These are phyloP conservation scores for Puccinia coronata DNA, from an alignment of 1,284 basidiomycete genomes.

Conservation along the genomic window DNA sequence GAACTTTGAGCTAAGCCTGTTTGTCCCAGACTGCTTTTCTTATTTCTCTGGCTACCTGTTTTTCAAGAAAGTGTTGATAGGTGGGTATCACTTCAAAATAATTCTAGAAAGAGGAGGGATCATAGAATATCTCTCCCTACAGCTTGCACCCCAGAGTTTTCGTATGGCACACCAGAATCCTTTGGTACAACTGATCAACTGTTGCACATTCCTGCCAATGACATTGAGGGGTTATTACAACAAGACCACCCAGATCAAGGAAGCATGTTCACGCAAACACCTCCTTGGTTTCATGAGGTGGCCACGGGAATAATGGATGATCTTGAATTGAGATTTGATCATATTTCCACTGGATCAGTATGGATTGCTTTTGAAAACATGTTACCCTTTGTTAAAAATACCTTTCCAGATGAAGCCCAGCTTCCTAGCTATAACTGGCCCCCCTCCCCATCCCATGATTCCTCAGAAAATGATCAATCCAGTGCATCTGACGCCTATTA, in stretches of 20 bases:
- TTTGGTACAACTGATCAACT: slow-evolving; percentile 9
- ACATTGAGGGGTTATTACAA: background rate
- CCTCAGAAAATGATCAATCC: background rate
- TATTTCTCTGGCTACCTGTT: background rate
- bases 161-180: background rate
- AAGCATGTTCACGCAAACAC: background rate
- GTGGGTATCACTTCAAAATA: background rate
- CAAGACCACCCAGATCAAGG: background rate
- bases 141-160: slow-evolving; percentile 4
- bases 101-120: background rate
- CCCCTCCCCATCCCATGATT: background rate
- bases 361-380: background rate
- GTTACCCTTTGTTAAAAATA: background rate
- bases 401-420: background rate
- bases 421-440: slow-evolving; percentile 8
- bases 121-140: background rate
- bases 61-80: background rate
- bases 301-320: background rate
- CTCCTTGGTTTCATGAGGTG: slow-evolving; percentile 1
- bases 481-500: too few species aligned
- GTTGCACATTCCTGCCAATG: background rate
- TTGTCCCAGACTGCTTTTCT: background rate
- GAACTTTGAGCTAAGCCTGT: background rate
- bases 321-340: background rate
- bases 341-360: background rate